Base-by-base conservation (phyloP, 2,329 filamentous ascomycete species). In the Cadophora sp. region DNA sequence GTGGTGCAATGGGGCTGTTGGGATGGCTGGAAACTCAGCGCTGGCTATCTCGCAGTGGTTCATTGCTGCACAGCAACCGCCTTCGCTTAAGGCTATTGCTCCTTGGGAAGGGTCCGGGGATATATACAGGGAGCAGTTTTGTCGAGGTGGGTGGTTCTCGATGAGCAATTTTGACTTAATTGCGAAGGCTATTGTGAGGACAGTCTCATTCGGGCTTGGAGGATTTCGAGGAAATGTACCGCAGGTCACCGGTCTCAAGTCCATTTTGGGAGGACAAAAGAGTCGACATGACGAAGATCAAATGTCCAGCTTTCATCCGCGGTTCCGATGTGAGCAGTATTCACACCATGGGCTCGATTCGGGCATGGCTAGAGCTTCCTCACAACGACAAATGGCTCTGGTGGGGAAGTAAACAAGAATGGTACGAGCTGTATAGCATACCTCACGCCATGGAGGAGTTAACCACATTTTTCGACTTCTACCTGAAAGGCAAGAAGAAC, bases 391-490 rank as follows among this genome's bases (percentile, higher is more conserved):
- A 71, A 58, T 72, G 70, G 70, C 22, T 72, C 14, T 53, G 67
- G 2, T 53, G 64, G 19, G 43, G 65, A 59, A 75, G 76, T 14
- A 76, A 74, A 6, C 81, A 84, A 68, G 83, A 84, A 66, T 84
- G 82, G 83, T 80, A 79, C 65, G 82, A 84, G 61, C 70, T 83
- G 1, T 84, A 79, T 67, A 43, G 40, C 22, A 76, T 74, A 9
- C 71, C 73, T 0, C 73, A 80, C 27, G 74, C 77, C 1, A 75
- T 73, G 12, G 74, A 79, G 1, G 82, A 84, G 62, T 76, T 85
- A 0, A 68, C 75, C 7, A 65, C 69, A 0, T 86, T 83, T 74
- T 85, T 85, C 64, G 83, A 85, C 63, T 74, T 72, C 2, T 86
- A 81, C 66, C 75, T 85, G 19, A 82, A 81, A 37, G 80, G 76